Percentiles rank a stretch among this genome's conserved stretches.
Evolutionary conservation across 768 basidiomycete genomes (phyloP).

Genomic region (Agrocybe chaxingu): DNA sequence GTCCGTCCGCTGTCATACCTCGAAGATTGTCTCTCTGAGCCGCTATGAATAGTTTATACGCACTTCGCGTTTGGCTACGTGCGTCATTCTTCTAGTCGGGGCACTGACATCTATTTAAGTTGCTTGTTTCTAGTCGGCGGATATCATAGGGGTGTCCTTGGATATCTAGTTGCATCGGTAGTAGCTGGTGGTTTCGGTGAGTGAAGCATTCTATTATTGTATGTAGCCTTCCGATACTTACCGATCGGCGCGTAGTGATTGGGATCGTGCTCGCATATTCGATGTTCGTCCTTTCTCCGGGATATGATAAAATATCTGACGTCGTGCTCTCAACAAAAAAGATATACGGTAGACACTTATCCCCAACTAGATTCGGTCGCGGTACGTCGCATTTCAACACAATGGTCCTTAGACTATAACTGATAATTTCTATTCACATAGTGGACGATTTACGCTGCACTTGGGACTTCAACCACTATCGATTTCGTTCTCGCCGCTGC

Average conservation of each 20-base stretch:
- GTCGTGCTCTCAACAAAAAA: constrained; percentile 6
- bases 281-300: constrained; percentile 23
- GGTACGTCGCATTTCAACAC: constrained; percentile 20
- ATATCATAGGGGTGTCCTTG: constrained; percentile 22
- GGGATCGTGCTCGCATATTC: constrained; percentile 31
- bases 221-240: not conserved
- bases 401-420: not conserved
- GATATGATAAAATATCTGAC: not conserved
- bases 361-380: constrained; percentile 25
- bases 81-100: constrained; percentile 18
- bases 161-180: constrained; percentile 19
- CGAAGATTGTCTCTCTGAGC: not conserved
- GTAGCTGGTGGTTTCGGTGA: not conserved
- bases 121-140: constrained; percentile 14
- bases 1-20: constrained; percentile 20
- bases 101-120: not conserved
- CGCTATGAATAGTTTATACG: constrained; percentile 31
- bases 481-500: constrained; percentile 38
- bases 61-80: constrained; percentile 46
- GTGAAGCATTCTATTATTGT: not conserved
- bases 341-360: constrained; percentile 30
- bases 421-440: constrained; percentile 11
- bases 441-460: constrained; percentile 41
- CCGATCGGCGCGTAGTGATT: constrained; percentile 1
- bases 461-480: constrained; percentile 39